A percentile compares a stretch with the other conserved stretches of the same genome.
Evolutionary conservation across 495 filamentous ascomycete genomes (phyloP).

Genomic region (Bacidia rubella): DNA sequence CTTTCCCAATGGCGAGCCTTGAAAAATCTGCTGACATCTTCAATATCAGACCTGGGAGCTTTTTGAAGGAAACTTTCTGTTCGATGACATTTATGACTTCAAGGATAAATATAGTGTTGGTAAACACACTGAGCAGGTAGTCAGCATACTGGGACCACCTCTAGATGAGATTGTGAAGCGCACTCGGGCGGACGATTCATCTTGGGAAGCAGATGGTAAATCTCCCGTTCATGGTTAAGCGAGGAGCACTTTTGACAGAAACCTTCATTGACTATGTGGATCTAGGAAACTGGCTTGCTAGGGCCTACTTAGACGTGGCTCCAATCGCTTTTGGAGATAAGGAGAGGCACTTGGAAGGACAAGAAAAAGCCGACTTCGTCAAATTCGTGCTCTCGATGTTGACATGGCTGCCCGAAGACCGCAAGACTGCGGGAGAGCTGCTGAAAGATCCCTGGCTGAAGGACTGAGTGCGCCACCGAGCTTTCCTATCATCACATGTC

Average conservation of each 20-base stretch:
- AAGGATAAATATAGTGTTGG: no score
- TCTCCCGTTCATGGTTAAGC: no score
- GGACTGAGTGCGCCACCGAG: no score
- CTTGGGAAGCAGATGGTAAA: constrained; percentile 23
- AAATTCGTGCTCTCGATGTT: constrained; percentile 26
- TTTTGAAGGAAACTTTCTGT: constrained; percentile 20
- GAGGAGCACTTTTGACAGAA: constrained; percentile 12
- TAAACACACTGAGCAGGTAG: constrained; percentile 25
- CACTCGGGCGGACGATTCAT: constrained; percentile 18
- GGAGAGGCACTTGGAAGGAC: no score
- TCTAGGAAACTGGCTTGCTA: constrained; percentile 19
- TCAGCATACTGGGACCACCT: constrained; percentile 22
- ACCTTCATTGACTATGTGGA: constrained; percentile 9
- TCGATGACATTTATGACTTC: constrained; percentile 15
- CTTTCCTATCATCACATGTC: no score
- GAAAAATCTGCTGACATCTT: no score
- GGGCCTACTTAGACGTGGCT: no score
- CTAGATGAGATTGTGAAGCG: constrained; percentile 22
- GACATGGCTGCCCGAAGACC: constrained; percentile 23
- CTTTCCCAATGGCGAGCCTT: no score
- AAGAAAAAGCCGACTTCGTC: constrained; percentile 21
- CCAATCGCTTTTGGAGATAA: no score
- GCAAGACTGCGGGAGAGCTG: constrained; percentile 23
- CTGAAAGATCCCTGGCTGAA: constrained; percentile 25
- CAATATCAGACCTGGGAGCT: constrained; percentile 24